Conservation (phyloP, 169 alveolate genomes). For the Pseudocohnilembus persalinus region DNA sequence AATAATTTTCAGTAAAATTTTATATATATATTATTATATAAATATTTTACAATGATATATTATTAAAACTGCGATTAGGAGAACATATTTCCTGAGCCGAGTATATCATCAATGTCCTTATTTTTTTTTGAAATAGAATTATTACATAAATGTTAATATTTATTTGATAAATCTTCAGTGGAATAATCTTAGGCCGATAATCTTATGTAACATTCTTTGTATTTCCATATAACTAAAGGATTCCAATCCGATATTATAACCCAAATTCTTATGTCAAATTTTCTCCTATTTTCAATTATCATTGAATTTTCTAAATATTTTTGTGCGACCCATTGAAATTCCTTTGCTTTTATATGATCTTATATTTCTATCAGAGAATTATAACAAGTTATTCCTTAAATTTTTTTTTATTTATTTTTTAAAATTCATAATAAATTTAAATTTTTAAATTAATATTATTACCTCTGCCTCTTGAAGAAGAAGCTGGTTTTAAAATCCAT, state of each 20-base stretch:
- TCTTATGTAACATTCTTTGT: conserved; percentile 81
- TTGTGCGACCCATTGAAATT: conserved; percentile 67
- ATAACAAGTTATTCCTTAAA: conserved; percentile 43
- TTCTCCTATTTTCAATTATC: conserved; percentile 59
- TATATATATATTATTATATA: neutral
- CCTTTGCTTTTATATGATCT: conserved; percentile 60
- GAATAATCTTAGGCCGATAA: conserved; percentile 79
- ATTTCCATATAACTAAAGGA: conserved; percentile 79
- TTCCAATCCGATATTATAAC: conserved; percentile 83
- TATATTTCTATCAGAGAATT: conserved; percentile 59
- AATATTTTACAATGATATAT: neutral
- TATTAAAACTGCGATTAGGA: conserved; percentile 11
- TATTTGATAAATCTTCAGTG: conserved; percentile 71
- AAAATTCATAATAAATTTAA: too few species aligned
- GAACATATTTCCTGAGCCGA: conserved; percentile 15
- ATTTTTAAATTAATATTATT: conserved; percentile 57
- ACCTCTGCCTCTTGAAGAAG: conserved; percentile 90
- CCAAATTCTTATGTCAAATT: conserved; percentile 89
- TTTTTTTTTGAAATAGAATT: conserved; percentile 51
- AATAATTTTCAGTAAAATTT: too few species aligned
- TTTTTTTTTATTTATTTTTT: too few species aligned
- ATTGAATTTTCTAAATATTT: conserved; percentile 85
- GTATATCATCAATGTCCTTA: conserved; percentile 9
- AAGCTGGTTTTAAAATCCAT: conserved; percentile 91
- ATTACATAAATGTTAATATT: conserved; percentile 79